phyloP scores from a whole-genome alignment of 345 rosid genomes.

The Euphorbia pulcherrima region DNA sequence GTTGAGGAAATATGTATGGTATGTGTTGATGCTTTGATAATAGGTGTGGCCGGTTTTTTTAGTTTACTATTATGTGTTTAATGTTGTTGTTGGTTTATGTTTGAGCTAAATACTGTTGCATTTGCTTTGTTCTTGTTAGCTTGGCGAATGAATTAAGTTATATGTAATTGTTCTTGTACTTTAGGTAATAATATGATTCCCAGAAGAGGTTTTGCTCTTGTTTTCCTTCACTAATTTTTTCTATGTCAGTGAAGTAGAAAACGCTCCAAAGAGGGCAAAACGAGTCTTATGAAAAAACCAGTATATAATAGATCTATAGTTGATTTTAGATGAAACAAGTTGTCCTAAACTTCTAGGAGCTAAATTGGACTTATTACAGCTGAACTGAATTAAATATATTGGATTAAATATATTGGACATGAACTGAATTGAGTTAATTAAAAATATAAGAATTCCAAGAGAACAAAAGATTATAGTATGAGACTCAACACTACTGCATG shows the following conservation, averaged over 20 bases:
- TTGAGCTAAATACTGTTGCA: background rate
- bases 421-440: too few species aligned
- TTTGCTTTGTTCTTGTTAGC: background rate
- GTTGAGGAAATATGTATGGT: slow-evolving; percentile 3
- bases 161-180: background rate
- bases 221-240: background rate
- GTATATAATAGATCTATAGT: background rate
- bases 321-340: background rate
- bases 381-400: too few species aligned
- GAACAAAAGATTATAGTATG: too few species aligned
- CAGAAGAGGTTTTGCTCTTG: background rate
- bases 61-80: background rate
- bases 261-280: too few species aligned
- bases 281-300: too few species aligned
- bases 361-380: too few species aligned
- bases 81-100: background rate
- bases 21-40: background rate
- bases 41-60: slow-evolving; percentile 3
- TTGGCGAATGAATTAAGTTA: background rate
- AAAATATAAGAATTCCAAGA: too few species aligned
- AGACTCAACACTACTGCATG: too few species aligned
- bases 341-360: background rate
- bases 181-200: slow-evolving; percentile 1
- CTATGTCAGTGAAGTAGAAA: too few species aligned
- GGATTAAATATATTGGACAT: too few species aligned